These are phyloP conservation scores for Neophaeococcomyces mojaviensis DNA, from an alignment of 2,329 filamentous ascomycete species.

Conservation along the genomic window DNA sequence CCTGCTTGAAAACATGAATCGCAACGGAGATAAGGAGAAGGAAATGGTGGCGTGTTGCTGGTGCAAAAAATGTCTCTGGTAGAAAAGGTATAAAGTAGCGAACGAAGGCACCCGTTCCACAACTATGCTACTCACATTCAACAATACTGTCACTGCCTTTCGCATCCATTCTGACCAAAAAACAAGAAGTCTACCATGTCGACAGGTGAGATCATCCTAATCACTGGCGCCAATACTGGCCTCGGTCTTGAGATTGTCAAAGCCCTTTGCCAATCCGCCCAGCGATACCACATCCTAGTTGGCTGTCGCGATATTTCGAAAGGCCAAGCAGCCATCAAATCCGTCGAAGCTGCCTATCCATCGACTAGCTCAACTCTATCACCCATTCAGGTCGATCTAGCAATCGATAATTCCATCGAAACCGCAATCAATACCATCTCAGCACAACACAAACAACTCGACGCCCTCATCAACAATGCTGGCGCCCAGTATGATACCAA, in stretches of 20 bases:
- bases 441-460: conserved; percentile 11
- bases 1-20: too few species aligned
- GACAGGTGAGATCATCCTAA: conserved; percentile 37
- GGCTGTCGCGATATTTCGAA: conserved; percentile 48
- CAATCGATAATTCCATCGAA: conserved; percentile 46
- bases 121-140: too few species aligned
- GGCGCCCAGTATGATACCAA: conserved; percentile 27
- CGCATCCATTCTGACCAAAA: too few species aligned
- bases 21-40: too few species aligned
- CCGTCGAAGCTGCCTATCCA: conserved; percentile 36
- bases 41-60: too few species aligned
- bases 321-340: conserved; percentile 40
- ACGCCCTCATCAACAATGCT: conserved; percentile 20
- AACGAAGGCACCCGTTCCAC: too few species aligned
- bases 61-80: too few species aligned
- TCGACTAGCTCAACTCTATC: conserved; percentile 29
- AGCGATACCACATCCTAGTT: conserved; percentile 48
- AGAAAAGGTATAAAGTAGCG: too few species aligned
- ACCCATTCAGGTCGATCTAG: conserved; percentile 47
- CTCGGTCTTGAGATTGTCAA: conserved; percentile 54
- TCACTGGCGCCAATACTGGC: conserved; percentile 56
- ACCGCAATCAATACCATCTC: conserved; percentile 37
- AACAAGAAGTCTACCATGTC: too few species aligned
- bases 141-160: too few species aligned
- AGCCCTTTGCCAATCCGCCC: conserved; percentile 42